Evolutionary conservation across 805 yeast genomes (phyloP), one percentile per base, ranked within the genome.

Genomic region (Yarrowia hollandica): DNA sequence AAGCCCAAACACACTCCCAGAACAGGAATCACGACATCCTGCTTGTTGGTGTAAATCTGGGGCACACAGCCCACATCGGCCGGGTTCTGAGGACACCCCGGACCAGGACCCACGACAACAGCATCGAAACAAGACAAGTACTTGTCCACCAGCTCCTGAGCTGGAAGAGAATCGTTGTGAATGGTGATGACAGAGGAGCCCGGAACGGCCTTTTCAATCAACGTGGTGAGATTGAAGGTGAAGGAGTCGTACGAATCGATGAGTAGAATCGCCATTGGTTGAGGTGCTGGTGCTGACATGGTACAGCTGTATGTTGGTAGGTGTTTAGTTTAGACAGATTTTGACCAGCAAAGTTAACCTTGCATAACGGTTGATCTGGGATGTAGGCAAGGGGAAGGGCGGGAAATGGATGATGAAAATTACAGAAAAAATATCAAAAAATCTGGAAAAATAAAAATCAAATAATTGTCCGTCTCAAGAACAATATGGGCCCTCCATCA

Each of bases 231-330:
- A 69, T 94, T 94, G 72, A 81, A 88, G 4, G 97, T 87, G 77
- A 92, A 94, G 2, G 98, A 92, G 71, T 94, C 99, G 69, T 94
- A 91, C 2, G 97, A 91, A 71, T 94, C 99, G 12, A 94, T 81
- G 44, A 90, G 78, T 10, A 90, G 80, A 58, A 89, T 63, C 15
- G 35, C 19, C 55, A 48, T 48, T 41, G n/a, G n/a, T n/a, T n/a
- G n/a, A n/a, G n/a, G n/a, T n/a, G n/a, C n/a, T n/a, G n/a, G n/a
- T n/a, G n/a, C n/a, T n/a, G n/a, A n/a, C n/a, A n/a, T n/a, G n/a
- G n/a, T n/a, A n/a, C n/a, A n/a, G n/a, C n/a, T n/a, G n/a, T n/a
- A n/a, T n/a, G n/a, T n/a, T n/a, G n/a, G n/a, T n/a, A n/a, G n/a
- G n/a, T n/a, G n/a, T n/a, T n/a, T n/a, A n/a, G n/a, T n/a, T n/a